These are phyloP conservation scores for Coemansia sp. DNA, from an alignment of 192 early-diverging fungal genomes.

Conservation along the genomic window DNA sequence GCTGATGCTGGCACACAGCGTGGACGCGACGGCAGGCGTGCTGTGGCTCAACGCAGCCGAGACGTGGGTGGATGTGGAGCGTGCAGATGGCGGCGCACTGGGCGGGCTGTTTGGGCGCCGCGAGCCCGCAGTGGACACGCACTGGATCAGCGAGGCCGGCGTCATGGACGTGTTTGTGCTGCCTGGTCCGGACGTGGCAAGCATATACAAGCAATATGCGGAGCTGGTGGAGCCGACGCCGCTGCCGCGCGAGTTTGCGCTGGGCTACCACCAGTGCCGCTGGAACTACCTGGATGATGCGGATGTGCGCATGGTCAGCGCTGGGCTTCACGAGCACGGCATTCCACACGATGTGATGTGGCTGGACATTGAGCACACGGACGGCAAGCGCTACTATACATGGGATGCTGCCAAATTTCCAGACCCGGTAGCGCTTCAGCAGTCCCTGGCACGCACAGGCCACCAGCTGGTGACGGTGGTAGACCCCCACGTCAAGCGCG, in stretches of 20 bases:
- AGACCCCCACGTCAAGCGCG: constrained; percentile 96
- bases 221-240: constrained; percentile 75
- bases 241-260: constrained; percentile 85
- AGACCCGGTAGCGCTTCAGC: constrained; percentile 80
- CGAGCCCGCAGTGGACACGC: constrained; percentile 55
- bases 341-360: constrained; percentile 99
- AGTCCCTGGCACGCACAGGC: constrained; percentile 66
- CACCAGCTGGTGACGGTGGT: constrained; percentile 89
- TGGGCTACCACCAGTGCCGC: constrained; percentile 94
- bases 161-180: constrained; percentile 87
- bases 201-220: constrained; percentile 71
- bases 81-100: constrained; percentile 45
- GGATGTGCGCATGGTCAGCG: constrained; percentile 84
- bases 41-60: constrained; percentile 95
- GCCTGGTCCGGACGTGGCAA: constrained; percentile 64
- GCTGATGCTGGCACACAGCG: constrained; percentile 87
- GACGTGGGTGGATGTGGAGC: constrained; percentile 97
- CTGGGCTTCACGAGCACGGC: constrained; percentile 81
- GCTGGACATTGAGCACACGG: constrained; percentile 99
- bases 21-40: constrained; percentile 70
- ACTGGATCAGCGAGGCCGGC: constrained; percentile 95
- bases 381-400: constrained; percentile 96
- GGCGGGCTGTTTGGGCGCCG: constrained; percentile 31
- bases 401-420: constrained; percentile 95
- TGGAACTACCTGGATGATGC: constrained; percentile 96